phyloP scores from a whole-genome alignment of 23 red algal species.

The Gracilaria vermiculophylla region DNA sequence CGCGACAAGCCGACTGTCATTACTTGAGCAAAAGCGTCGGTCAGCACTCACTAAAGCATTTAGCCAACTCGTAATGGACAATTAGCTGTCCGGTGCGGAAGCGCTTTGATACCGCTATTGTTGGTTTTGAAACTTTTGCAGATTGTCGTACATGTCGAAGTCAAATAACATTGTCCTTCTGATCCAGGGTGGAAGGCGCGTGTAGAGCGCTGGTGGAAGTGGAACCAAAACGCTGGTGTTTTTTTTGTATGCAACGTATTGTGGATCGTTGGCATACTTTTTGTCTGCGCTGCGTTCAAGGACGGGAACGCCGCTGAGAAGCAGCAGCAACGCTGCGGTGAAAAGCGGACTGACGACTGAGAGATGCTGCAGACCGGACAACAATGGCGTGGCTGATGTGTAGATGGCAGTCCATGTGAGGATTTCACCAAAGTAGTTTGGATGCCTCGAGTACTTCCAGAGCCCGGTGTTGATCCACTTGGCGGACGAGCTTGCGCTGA shows the following conservation, averaged over 20 bases:
- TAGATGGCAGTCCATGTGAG: constrained; percentile 70
- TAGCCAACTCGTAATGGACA: not conserved
- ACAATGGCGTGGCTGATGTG: not conserved
- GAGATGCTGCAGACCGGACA: not conserved
- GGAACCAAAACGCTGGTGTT: constrained; percentile 77
- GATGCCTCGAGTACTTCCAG: constrained; percentile 82
- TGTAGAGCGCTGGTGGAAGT: constrained; percentile 63
- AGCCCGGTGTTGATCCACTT: constrained; percentile 70
- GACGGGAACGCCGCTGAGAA: constrained; percentile 76
- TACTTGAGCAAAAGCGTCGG: not conserved
- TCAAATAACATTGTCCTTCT: constrained; percentile 66
- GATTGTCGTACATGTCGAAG: constrained; percentile 51
- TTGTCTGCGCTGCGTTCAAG: constrained; percentile 60
- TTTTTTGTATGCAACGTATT: constrained; percentile 66
- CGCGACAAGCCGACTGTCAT: constrained; percentile 82
- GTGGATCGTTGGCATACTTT: constrained; percentile 24
- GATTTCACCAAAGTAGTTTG: constrained; percentile 94
- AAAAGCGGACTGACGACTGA: constrained; percentile 57
- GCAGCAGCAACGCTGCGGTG: constrained; percentile 53
- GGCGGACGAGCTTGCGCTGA: not conserved
- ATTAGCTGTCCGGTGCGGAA: not conserved
- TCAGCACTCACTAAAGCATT: not conserved
- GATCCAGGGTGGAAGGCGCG: constrained; percentile 19
- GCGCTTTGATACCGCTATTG: not conserved
- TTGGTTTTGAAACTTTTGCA: not conserved